These are phyloP conservation scores for Phtheirospermum japonicum DNA, from an alignment of 257 asterid species.

Conservation along the genomic window DNA sequence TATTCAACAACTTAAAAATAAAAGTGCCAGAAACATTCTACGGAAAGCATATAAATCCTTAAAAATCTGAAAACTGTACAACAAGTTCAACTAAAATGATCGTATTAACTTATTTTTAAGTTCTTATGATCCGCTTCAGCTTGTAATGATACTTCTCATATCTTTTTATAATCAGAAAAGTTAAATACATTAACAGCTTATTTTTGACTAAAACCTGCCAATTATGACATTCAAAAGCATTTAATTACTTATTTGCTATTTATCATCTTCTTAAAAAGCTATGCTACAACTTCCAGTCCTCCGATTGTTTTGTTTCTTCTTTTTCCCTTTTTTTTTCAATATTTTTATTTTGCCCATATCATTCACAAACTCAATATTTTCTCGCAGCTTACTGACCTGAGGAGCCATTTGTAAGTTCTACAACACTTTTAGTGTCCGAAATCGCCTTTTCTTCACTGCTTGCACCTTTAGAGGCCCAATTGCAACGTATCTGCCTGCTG, in stretches of 20 bases:
- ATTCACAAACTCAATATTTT: background rate
- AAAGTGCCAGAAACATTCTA: background rate
- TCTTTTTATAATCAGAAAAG: background rate
- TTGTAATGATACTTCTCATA: no score
- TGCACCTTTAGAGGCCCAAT: constrained; percentile 96
- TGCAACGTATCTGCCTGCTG: constrained; percentile 91
- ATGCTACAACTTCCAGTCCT: constrained; percentile 6
- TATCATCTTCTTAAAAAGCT: constrained; percentile 10
- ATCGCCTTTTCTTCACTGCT: constrained; percentile 72
- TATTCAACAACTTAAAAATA: no score
- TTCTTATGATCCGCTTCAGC: no score
- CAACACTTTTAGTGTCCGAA: constrained; percentile 81
- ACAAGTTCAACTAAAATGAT: no score
- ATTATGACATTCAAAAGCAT: background rate
- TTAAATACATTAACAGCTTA: background rate
- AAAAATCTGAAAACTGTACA: no score
- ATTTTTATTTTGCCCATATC: background rate
- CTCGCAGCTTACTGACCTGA: constrained; percentile 50
- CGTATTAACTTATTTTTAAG: no score
- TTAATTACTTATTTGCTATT: background rate
- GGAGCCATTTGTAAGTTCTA: constrained; percentile 78
- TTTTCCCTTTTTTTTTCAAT: background rate
- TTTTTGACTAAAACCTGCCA: background rate
- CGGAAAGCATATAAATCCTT: no score
- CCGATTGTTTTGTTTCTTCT: background rate